A percentile compares a stretch with the other conserved stretches of the same genome.
Conservation (phyloP, 352 stramenopile genomes). For the Phytophthora rubi region DNA sequence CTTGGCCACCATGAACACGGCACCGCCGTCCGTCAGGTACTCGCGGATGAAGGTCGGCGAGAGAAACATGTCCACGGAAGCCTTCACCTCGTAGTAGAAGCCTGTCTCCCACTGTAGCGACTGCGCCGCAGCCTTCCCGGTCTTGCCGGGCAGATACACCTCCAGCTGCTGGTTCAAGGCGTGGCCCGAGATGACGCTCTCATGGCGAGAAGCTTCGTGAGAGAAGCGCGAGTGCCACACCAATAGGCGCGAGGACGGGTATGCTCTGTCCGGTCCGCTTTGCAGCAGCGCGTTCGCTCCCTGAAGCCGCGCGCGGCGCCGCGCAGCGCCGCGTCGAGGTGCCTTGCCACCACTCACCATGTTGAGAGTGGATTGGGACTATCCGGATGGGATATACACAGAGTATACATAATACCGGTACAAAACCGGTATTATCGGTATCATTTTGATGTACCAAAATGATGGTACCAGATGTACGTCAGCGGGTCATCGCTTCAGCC, state of each 20-base stretch:
- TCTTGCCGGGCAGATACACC: slow-evolving; percentile 50
- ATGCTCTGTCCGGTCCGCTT: slow-evolving; percentile 12
- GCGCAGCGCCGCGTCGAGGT: slow-evolving; percentile 30
- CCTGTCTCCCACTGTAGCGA: slow-evolving; percentile 75
- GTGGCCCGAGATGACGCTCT: slow-evolving; percentile 50
- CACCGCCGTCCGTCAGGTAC: slow-evolving; percentile 55
- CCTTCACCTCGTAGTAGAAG: slow-evolving; percentile 84
- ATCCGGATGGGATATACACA: not conserved
- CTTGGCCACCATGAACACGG: slow-evolving; percentile 81
- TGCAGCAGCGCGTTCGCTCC: slow-evolving; percentile 17
- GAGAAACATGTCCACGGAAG: slow-evolving; percentile 61
- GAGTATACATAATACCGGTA: not conserved
- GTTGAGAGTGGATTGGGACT: not conserved
- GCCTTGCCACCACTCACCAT: slow-evolving; percentile 80
- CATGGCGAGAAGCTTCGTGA: slow-evolving; percentile 54
- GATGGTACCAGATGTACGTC: slow-evolving; percentile 6
- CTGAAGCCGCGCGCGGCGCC: slow-evolving; percentile 32
- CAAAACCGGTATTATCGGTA: not conserved
- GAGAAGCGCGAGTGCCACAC: slow-evolving; percentile 71
- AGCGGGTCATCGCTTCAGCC: not conserved
- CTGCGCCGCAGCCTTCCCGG: slow-evolving; percentile 45
- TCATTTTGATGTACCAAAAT: not conserved
- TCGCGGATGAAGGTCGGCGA: slow-evolving; percentile 63
- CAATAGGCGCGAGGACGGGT: slow-evolving; percentile 51
- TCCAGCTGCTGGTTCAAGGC: slow-evolving; percentile 79